These are phyloP conservation scores for Tetradesmus obliquus DNA, from an alignment of 139 green algal genomes.

Conservation along the genomic window DNA sequence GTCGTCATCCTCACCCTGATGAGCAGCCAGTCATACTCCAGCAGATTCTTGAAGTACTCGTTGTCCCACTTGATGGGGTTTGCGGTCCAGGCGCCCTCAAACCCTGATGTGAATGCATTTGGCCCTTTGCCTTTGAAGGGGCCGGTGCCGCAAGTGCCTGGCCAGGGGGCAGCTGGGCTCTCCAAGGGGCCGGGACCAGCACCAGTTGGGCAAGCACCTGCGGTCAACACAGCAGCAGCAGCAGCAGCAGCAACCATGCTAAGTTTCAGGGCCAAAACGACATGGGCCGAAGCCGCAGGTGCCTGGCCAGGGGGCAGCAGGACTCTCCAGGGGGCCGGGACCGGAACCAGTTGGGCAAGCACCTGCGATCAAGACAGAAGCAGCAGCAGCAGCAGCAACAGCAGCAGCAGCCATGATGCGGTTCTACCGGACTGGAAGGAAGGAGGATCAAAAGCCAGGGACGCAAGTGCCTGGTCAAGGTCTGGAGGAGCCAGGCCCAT, in stretches of 20 bases:
- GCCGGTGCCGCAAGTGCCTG: not conserved
- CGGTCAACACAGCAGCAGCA: too few species aligned
- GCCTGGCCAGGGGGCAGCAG: conserved; percentile 48
- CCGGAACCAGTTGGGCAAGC: conserved; percentile 57
- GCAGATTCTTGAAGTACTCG: not conserved
- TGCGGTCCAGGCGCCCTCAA: not conserved
- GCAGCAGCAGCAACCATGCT: too few species aligned
- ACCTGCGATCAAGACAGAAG: conserved; percentile 18
- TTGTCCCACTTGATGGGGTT: not conserved
- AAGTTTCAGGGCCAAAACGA: too few species aligned
- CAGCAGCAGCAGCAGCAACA: not conserved
- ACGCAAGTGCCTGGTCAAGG: too few species aligned
- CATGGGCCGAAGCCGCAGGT: not conserved
- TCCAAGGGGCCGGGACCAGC: conserved; percentile 48
- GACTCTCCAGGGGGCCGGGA: conserved; percentile 41
- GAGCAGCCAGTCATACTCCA: not conserved
- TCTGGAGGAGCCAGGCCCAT: too few species aligned
- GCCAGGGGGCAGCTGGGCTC: conserved; percentile 50
- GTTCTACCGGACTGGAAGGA: too few species aligned
- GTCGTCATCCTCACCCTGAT: not conserved
- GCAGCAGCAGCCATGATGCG: too few species aligned
- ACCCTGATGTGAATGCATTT: not conserved
- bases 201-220: conserved; percentile 55
- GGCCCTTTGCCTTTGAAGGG: not conserved
- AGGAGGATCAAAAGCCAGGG: not conserved